Conservation (phyloP, 2,329 filamentous ascomycete genomes). For the Phoma sp. region DNA sequence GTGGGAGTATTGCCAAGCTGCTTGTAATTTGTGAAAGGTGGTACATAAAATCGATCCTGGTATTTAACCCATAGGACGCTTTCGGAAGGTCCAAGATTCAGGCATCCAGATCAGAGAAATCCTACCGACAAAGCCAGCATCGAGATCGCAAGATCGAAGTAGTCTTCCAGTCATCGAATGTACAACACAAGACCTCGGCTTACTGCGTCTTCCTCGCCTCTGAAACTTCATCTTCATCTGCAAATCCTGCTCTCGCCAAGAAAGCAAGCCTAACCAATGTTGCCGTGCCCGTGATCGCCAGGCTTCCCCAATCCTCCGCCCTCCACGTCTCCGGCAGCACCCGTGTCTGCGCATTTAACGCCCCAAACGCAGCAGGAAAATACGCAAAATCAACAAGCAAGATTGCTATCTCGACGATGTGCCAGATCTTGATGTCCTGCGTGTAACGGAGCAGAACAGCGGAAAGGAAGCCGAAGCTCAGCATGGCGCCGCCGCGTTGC, state of each 20-base stretch:
- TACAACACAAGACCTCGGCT: not conserved
- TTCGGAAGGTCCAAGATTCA: too few relatives aligned
- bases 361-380: slow-evolving; percentile 26
- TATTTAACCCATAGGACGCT: too few relatives aligned
- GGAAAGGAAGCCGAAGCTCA: slow-evolving; percentile 37
- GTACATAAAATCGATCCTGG: too few relatives aligned
- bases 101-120: too few relatives aligned
- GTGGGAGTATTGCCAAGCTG: not conserved
- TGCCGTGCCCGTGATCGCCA: slow-evolving; percentile 36
- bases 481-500: slow-evolving; percentile 35
- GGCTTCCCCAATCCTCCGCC: slow-evolving; percentile 41
- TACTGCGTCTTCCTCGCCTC: not conserved
- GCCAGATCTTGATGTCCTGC: slow-evolving; percentile 30
- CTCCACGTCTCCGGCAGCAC: slow-evolving; percentile 24
- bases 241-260: slow-evolving; percentile 25
- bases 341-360: slow-evolving; percentile 22
- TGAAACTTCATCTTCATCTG: slow-evolving; percentile 6
- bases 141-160: too few relatives aligned
- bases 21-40: not conserved
- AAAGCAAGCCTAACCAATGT: slow-evolving; percentile 30
- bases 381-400: slow-evolving; percentile 33
- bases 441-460: slow-evolving; percentile 36
- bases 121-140: too few relatives aligned
- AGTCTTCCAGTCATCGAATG: too few relatives aligned
- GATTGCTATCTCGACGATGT: slow-evolving; percentile 27